Evolutionary conservation across 2,329 filamentous ascomycete genomes (phyloP), one percentile per base, ranked within the genome.

Genomic region (Diaporthe amygdali): DNA sequence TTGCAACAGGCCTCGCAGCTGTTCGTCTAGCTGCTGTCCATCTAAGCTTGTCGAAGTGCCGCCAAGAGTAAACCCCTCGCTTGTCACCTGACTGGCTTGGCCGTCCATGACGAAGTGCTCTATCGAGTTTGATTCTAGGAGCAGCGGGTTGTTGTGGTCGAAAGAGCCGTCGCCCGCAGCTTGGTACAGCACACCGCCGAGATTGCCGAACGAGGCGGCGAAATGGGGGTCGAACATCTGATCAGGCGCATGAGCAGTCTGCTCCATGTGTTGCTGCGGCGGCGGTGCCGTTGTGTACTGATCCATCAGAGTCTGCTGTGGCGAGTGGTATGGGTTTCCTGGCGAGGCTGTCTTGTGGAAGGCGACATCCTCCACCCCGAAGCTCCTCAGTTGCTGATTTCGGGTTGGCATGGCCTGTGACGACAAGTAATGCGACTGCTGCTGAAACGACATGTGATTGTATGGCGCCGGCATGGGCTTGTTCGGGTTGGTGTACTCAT

Each of bases 401-500:
- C 75, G 75, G 56, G 77, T 72, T 32, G 78, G 75, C 27, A 76
- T 71, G 68, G 75, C 76, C 54, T 83, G 82, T 25, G 71, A 66
- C 34, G 69, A 37, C 30, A 73, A 27, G 56, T 73, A 73, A 39
- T 73, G 71, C n/a, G 64, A 49, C 15, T 52, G 22, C 39, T 68
- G 55, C 46, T 67, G 44, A 7, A 73, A n/a, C 5, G 39, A 27
- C 37, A 73, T 61, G 30, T 79, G 72, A 66, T 78, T 80, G 74
- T 85, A 86, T 22, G 79, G 78, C 30, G 76, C 75, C n/a, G 82
- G 77, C 68, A 81, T 73, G n/a, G 80, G 79, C 75, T 82, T 82
- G 22, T 77, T 78, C 4, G 80, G 78, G 72, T 81, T 80, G 44
- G 74, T 74, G 72, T 79, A 80, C 30, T 81, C 79, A 69, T 81